A percentile compares a stretch with the other conserved stretches of the same genome.
Conservation (phyloP, 169 alveolate genomes). For the Eimeria acervulina region DNA sequence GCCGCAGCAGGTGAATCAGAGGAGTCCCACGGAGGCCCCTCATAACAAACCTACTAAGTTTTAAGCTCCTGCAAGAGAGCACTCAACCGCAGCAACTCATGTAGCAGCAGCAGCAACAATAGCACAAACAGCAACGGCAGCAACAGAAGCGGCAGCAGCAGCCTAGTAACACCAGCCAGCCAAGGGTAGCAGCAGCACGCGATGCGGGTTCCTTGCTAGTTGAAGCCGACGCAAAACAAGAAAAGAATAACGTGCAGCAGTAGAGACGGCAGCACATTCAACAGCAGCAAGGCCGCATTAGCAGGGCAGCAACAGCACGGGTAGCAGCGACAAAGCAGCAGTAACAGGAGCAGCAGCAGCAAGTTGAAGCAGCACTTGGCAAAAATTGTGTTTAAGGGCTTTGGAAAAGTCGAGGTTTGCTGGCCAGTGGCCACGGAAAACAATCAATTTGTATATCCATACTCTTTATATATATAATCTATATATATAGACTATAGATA, state of each 20-base stretch:
- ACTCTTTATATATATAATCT: too few species aligned
- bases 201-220: too few species aligned
- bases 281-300: too few species aligned
- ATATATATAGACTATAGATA: too few species aligned
- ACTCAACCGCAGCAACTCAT: neutral
- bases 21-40: neutral
- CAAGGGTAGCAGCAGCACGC: constrained; percentile 40
- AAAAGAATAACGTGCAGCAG: too few species aligned
- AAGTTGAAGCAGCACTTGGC: neutral
- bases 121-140: constrained; percentile 3
- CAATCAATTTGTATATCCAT: too few species aligned
- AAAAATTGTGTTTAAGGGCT: too few species aligned
- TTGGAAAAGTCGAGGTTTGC: too few species aligned
- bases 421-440: too few species aligned
- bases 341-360: neutral
- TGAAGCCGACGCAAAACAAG: too few species aligned
- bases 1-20: neutral
- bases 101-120: constrained; percentile 30
- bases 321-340: neutral
- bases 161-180: too few species aligned
- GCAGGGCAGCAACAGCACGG: neutral
- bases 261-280: neutral
- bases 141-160: too few species aligned
- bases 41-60: neutral
- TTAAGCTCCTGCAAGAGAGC: neutral